phyloP scores from a whole-genome alignment of 306 rosid genomes.

The Corylus heterophylla region DNA sequence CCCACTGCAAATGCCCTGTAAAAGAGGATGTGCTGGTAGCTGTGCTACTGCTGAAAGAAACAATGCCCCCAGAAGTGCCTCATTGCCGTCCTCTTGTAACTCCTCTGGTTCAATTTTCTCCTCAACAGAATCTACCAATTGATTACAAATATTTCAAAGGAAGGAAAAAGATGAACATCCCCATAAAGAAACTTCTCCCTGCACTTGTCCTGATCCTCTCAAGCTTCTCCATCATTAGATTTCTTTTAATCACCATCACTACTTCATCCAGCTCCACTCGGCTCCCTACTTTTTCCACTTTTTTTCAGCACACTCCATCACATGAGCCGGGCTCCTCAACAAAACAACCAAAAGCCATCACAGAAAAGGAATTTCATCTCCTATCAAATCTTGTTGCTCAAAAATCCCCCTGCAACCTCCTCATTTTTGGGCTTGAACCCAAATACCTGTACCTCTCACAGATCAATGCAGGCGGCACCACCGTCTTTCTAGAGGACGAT shows the following conservation, averaged over 20 bases:
- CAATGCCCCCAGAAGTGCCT: constrained; percentile 72
- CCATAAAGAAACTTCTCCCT: constrained; percentile 65
- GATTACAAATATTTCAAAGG: constrained; percentile 35
- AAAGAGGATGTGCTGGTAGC: constrained; percentile 37
- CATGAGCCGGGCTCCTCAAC: constrained; percentile 28
- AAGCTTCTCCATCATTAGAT: constrained; percentile 54
- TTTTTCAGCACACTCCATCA: constrained; percentile 26
- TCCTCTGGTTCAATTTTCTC: constrained; percentile 45
- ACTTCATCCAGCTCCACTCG: constrained; percentile 46
- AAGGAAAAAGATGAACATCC: constrained; percentile 52
- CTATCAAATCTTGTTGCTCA: constrained; percentile 55
- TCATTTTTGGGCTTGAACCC: constrained; percentile 72
- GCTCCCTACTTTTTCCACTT: constrained; percentile 34
- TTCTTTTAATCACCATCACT: constrained; percentile 54
- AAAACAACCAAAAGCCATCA: constrained; percentile 31
- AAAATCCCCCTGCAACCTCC: constrained; percentile 84
- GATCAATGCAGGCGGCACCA: constrained; percentile 69
- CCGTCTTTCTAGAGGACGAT: constrained; percentile 71
- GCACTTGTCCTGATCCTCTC: constrained; percentile 65
- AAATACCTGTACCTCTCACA: constrained; percentile 66
- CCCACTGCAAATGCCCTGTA: not conserved
- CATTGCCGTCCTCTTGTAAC: constrained; percentile 46
- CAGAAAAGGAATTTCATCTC: constrained; percentile 66
- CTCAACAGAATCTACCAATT: constrained; percentile 35
- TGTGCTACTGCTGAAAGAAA: constrained; percentile 24